Evolutionary conservation across 352 stramenopile genomes (phyloP), one percentile per base, ranked within the genome.

Genomic region (Blastocystis sp.): DNA sequence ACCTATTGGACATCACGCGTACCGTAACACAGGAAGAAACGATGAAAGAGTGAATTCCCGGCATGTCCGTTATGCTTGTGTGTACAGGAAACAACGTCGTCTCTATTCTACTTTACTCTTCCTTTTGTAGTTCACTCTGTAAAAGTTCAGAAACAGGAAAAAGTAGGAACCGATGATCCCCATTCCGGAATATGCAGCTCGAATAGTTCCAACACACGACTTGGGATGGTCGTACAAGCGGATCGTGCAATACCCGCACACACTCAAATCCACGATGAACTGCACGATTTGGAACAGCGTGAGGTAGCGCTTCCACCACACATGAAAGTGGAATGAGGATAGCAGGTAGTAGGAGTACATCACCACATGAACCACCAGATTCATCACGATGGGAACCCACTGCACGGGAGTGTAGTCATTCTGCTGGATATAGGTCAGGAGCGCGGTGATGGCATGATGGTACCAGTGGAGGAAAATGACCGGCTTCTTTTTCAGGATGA

Each of bases 401-500:
- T 88, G 78, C 9, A 88, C 78, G 2, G 78, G 64, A 60, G 78
- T 88, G 34, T 88, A 88, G n/a, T 76, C 68, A 42, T 88, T 88
- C 68, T 88, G 78, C 52, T 88, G 78, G 60, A 88, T 79, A 48
- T 88, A 88, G 24, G 78, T 88, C 9, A 88, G 40, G 17, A 88
- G 64, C n/a, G 78, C 78, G 54, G 78, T 88, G 64, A 88, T 66
- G 11, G 61, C 68, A 70, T 82, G 69, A 70, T 82, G 82, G 45
- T 89, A 82, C 82, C 82, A 71, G 71, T 90, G 79, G 42, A 89
- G 79, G 64, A 89, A 90, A 68, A 76, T 89, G 57, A 87, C 48
- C 7, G 59, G 34, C 17, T 89, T 69, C 45, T 89, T 89, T 38
- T 90, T 90, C 19, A 90, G 62, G 45, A 90, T 79, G 40, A 90